phyloP scores from a whole-genome alignment of 208 protist genomes.

The Leishmania turanica region DNA sequence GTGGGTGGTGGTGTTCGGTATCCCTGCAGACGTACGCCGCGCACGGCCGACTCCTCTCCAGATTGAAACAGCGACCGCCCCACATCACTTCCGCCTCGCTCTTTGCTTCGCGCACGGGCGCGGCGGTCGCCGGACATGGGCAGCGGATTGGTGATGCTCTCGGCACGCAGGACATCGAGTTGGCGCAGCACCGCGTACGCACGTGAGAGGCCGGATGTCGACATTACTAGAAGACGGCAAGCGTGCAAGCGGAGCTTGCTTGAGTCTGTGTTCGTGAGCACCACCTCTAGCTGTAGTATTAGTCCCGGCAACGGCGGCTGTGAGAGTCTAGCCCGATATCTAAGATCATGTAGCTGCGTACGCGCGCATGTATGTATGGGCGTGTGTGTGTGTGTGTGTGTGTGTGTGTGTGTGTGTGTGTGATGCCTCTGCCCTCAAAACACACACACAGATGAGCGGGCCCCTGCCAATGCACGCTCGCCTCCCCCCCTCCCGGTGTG shows the following conservation, averaged over 20 bases:
- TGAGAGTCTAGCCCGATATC: neutral
- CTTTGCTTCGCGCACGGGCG: neutral
- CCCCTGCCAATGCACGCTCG: neutral
- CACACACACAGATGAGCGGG: neutral
- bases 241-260: neutral
- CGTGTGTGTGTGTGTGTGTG: neutral
- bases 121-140: neutral
- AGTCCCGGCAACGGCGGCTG: neutral
- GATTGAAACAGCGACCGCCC: neutral
- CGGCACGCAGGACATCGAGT: constrained; percentile 55
- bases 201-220: constrained; percentile 47
- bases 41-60: neutral
- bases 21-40: neutral
- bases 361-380: neutral
- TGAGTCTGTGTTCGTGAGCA: neutral
- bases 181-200: constrained; percentile 74
- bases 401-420: constrained; percentile 1
- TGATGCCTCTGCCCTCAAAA: neutral
- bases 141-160: constrained; percentile 47
- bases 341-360: neutral
- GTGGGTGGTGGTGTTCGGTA: neutral
- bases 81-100: neutral
- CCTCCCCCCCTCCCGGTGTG: too few relatives aligned
- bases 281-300: neutral
- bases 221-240: constrained; percentile 7